Evolutionary conservation across 192 early-diverging fungal genomes (phyloP), one percentile per base, ranked within the genome.

Genomic region (Pecoramyces ruminantium): DNA sequence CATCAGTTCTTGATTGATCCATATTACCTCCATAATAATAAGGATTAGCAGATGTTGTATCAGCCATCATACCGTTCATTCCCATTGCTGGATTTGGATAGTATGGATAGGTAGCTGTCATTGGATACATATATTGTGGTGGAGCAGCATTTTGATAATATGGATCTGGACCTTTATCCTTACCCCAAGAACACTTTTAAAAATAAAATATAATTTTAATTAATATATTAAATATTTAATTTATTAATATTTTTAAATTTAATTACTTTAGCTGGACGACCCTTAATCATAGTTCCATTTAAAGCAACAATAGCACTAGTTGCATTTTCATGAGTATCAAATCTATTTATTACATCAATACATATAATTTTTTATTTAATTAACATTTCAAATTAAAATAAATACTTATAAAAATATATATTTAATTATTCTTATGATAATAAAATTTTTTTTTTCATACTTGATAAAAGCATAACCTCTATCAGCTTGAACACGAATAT

Each of bases 381-480:
- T n/a, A n/a, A n/a, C n/a, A n/a, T n/a, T n/a, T n/a, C n/a, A n/a
- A n/a, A n/a, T n/a, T n/a, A n/a, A n/a, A n/a, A n/a, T 1, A 34
- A 34, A 34, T 34, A 34, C 11, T 34, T 34, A 34, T 8, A 34
- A 34, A 34, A 34, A n/a, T n/a, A n/a, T n/a, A n/a, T n/a, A n/a
- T n/a, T n/a, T n/a, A n/a, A n/a, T n/a, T n/a, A n/a, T n/a, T n/a
- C n/a, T n/a, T n/a, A n/a, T 40, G 27, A 40, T 40, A 79, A 40
- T 28, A 40, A 28, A n/a, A 79, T n/a, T 40, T 40, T 79, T 79
- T 5, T 40, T 28, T 21, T 21, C 87, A 80, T 84, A 92, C 92
- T 94, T 95, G 81, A 96, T 89, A 86, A 97, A 97, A 15, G 93
- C 95, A 83, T 93, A 97, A 18, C 96, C 96, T 82, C 94, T 93